Conservation (phyloP, 164 flowering plant species). For the Vitis vinifera region DNA sequence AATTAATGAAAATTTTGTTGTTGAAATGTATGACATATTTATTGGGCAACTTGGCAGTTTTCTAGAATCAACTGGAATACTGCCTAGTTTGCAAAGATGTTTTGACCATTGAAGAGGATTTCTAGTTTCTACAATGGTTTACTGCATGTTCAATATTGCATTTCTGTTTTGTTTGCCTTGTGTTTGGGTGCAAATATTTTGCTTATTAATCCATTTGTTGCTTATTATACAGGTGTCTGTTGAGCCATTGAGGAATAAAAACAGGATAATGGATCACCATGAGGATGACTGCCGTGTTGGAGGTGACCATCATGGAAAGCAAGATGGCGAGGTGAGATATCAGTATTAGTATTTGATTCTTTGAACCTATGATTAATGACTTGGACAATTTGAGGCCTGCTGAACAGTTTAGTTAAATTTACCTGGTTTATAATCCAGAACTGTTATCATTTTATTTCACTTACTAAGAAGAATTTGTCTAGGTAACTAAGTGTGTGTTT, state of each 20-base stretch:
- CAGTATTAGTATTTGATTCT: not conserved
- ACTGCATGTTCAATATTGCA: not conserved
- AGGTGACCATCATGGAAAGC: conserved; percentile 53
- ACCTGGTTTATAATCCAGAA: not conserved
- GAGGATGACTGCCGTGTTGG: conserved; percentile 61
- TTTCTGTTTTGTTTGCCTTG: not conserved
- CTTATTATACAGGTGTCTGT: conserved; percentile 1
- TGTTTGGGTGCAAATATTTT: not conserved
- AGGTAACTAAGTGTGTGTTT: no score
- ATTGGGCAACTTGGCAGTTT: no score
- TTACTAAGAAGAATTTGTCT: no score
- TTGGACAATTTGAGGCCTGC: not conserved
- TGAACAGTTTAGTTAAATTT: not conserved
- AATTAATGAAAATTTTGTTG: no score
- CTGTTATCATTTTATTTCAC: no score
- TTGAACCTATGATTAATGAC: not conserved
- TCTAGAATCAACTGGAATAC: no score
- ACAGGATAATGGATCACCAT: conserved; percentile 56
- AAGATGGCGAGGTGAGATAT: conserved; percentile 65
- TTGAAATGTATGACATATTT: no score
- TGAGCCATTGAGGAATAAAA: not conserved
- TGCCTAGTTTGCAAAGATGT: no score
- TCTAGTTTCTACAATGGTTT: no score
- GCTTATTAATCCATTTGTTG: not conserved
- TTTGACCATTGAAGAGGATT: no score